Evolutionary conservation across 768 basidiomycete genomes (phyloP), one percentile per base, ranked within the genome.

Genomic region (Rhizopogon vinicolor): DNA sequence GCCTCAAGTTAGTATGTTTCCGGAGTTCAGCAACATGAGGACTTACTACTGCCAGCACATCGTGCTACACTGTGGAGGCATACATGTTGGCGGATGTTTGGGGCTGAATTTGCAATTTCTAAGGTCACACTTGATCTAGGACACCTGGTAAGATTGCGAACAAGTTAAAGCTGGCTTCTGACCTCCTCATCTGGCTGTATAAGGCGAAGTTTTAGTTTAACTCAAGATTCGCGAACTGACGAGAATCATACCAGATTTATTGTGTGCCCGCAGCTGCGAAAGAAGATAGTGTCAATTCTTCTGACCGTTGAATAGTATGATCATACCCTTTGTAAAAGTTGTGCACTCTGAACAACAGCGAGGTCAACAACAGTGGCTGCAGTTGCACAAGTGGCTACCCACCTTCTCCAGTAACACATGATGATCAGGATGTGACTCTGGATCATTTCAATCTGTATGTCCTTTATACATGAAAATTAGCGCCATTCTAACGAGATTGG

Each of bases 31-130:
- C 29, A 46, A 52, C 40, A 19, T 12, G 19, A 28, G 19, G 14
- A 73, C 85, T 62, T 68, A 87, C 85, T 87, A 86, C 68, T 87
- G 86, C 84, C 85, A 86, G 66, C 86, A 87, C 54, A 75, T 77
- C 58, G 76, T 67, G 58, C 69, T 75, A 63, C 86, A 87, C 43
- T 68, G 60, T 37, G 82, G 81, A 3, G 79, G 76, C 45, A 62
- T 53, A 65, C 86, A 87, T 39, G 70, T 64, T 41, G 49, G 63
- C 39, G 84, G 74, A 65, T 87, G 86, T 35, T 62, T 70, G 7
- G 78, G 76, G 62, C 85, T 87, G 62, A 87, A 86, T 71, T 78
- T 85, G 73, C 86, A 87, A 57, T 70, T 78, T 41, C 71, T 70
- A 53, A 81, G 70, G 61, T 81, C 77, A 58, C 85, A 87, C 63